A percentile compares a stretch with the other conserved stretches of the same genome.
Conservation (phyloP, 768 basidiomycete species). For the Tulasnella sp. region DNA sequence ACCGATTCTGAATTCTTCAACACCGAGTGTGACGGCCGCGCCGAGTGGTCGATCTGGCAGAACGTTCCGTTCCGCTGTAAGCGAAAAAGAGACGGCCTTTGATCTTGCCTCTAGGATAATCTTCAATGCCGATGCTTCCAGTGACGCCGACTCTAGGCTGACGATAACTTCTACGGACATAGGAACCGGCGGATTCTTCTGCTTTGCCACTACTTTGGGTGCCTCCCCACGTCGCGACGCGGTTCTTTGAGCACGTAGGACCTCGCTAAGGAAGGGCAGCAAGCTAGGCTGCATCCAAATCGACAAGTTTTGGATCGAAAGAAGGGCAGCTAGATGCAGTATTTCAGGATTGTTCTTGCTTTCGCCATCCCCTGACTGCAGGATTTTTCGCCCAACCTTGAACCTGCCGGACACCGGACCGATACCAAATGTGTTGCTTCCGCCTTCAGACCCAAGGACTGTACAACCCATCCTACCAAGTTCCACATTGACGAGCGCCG, state of each 20-base stretch:
- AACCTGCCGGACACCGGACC: background rate
- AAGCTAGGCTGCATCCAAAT: slow-evolving; percentile 14
- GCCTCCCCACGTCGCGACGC: background rate
- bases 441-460: background rate
- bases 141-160: slow-evolving; percentile 1
- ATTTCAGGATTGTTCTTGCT: background rate
- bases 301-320: background rate
- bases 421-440: background rate
- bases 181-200: background rate
- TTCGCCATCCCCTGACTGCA: background rate
- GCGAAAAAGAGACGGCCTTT: slow-evolving; percentile 1
- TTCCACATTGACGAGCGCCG: background rate
- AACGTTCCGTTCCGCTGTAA: background rate
- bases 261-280: slow-evolving; percentile 19
- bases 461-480: background rate
- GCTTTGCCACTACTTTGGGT: background rate
- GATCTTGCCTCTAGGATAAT: slow-evolving; percentile 9
- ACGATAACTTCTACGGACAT: slow-evolving; percentile 3
- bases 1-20: slow-evolving; percentile 2
- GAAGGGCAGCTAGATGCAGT: background rate
- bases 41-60: background rate
- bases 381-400: background rate
- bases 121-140: slow-evolving; percentile 22
- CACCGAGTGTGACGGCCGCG: background rate
- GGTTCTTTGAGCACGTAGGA: slow-evolving; percentile 8